A percentile compares a stretch with the other conserved stretches of the same genome.
Conservation (phyloP, 140 eudicot species). For the Flaveria floridana region DNA sequence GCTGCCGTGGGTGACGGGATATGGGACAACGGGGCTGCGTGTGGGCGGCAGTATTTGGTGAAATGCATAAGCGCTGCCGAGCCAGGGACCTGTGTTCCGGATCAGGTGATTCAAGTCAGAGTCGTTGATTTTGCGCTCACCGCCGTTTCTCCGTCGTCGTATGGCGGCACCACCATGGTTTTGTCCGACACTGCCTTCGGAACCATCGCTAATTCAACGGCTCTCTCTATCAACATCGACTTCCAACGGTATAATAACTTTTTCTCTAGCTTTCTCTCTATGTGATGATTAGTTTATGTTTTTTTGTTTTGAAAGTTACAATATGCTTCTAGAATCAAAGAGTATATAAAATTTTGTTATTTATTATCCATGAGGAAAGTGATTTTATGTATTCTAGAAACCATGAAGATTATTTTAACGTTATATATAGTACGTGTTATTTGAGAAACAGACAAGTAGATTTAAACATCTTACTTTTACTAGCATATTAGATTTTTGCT, state of each 20-base stretch:
- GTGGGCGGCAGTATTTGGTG: slow-evolving; percentile 64
- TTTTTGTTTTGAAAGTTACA: not conserved
- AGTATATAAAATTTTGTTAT: not conserved
- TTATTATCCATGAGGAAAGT: not conserved
- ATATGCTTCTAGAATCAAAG: not conserved
- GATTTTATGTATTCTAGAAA: not conserved
- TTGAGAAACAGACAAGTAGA: not conserved
- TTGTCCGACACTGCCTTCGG: slow-evolving; percentile 52
- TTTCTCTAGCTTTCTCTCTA: not conserved
- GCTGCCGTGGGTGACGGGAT: slow-evolving; percentile 67
- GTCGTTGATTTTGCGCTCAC: slow-evolving; percentile 46
- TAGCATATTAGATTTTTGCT: too few relatives aligned
- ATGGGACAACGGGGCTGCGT: slow-evolving; percentile 71
- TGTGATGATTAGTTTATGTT: not conserved
- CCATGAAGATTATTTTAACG: too few relatives aligned
- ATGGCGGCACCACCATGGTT: slow-evolving; percentile 46
- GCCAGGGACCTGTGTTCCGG: slow-evolving; percentile 40
- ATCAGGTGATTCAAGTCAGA: slow-evolving; percentile 45
- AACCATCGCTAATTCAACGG: slow-evolving; percentile 41
- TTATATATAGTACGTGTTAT: not conserved
- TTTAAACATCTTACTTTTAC: too few relatives aligned
- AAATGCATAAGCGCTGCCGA: slow-evolving; percentile 53
- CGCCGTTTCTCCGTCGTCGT: slow-evolving; percentile 30
- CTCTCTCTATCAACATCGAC: slow-evolving; percentile 47
- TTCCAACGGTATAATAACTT: slow-evolving; percentile 47